Percentiles rank a stretch among this genome's conserved stretches.
phyloP scores from a whole-genome alignment of 2,329 filamentous ascomycete genomes.

The Pseudogymnoascus sp. region DNA sequence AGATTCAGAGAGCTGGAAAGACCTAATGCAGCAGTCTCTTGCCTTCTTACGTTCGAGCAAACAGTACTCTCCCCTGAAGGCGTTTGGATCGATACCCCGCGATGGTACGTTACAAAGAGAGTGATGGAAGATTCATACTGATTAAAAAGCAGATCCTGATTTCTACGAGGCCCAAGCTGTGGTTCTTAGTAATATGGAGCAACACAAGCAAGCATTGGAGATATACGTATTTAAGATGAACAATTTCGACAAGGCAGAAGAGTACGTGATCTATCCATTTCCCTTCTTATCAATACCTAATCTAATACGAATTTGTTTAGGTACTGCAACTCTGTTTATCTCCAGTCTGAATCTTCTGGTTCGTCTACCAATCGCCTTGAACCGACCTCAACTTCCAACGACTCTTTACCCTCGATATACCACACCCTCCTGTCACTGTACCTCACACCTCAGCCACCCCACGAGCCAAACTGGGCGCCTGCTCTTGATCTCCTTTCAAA shows the following conservation, averaged over 20 bases:
- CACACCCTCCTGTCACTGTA: constrained; percentile 86
- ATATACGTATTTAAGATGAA: constrained; percentile 95
- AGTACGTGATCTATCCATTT: constrained; percentile 47
- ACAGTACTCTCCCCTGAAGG: constrained; percentile 73
- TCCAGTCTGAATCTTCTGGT: constrained; percentile 43
- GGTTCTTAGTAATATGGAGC: constrained; percentile 87
- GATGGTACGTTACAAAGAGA: constrained; percentile 52
- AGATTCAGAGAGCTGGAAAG: constrained; percentile 44
- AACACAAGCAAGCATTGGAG: constrained; percentile 90
- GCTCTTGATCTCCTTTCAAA: constrained; percentile 83
- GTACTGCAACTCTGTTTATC: constrained; percentile 83
- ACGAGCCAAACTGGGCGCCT: constrained; percentile 65
- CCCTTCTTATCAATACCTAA: background rate
- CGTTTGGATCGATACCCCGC: constrained; percentile 68
- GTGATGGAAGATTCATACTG: constrained; percentile 12
- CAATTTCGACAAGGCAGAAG: constrained; percentile 84
- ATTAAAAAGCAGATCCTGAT: constrained; percentile 52
- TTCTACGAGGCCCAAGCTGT: constrained; percentile 90
- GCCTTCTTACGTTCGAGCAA: constrained; percentile 67
- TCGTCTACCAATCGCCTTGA: constrained; percentile 17
- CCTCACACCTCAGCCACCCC: constrained; percentile 67
- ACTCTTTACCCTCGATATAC: constrained; percentile 70
- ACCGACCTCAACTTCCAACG: constrained; percentile 34
- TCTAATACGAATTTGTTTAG: constrained; percentile 34
- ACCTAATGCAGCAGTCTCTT: constrained; percentile 60